A percentile compares a stretch with the other conserved stretches of the same genome.
Conservation (phyloP, 768 basidiomycete species). For the Termitomyces sp. region DNA sequence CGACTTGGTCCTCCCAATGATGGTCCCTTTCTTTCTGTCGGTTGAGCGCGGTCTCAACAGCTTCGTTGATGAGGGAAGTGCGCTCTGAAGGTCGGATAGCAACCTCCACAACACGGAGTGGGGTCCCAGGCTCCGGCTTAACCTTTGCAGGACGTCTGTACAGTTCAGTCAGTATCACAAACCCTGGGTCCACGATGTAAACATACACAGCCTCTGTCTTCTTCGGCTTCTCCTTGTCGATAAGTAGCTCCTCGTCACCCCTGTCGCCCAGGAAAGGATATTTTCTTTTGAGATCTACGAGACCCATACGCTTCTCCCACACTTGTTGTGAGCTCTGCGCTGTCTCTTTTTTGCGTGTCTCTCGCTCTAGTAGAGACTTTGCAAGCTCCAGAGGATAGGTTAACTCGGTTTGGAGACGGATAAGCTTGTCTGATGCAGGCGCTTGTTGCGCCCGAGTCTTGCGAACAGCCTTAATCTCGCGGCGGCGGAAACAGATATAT, state of each 20-base stretch:
- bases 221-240: constrained; percentile 72
- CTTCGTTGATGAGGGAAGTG: constrained; percentile 50
- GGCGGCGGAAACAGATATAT: constrained; percentile 94
- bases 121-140: constrained; percentile 41
- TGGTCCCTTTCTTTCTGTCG: constrained; percentile 71
- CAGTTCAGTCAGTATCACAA: neutral
- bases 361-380: constrained; percentile 62
- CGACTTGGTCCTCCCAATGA: constrained; percentile 84
- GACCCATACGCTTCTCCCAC: constrained; percentile 74
- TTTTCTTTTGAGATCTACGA: constrained; percentile 80
- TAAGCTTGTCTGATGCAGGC: constrained; percentile 84
- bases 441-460: constrained; percentile 93
- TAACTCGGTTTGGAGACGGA: constrained; percentile 77
- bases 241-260: constrained; percentile 67
- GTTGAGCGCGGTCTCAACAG: constrained; percentile 58
- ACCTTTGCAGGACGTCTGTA: constrained; percentile 54
- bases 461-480: constrained; percentile 90
- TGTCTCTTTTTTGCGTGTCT: constrained; percentile 70
- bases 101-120: constrained; percentile 41
- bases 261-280: constrained; percentile 57
- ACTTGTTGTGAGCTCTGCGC: constrained; percentile 55
- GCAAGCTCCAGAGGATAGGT: constrained; percentile 71
- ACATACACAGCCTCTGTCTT: constrained; percentile 43
- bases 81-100: constrained; percentile 67
- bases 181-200: neutral